Base-by-base conservation (phyloP, 2,329 filamentous ascomycete species). In the Magnaporthiopsis incrustans region DNA sequence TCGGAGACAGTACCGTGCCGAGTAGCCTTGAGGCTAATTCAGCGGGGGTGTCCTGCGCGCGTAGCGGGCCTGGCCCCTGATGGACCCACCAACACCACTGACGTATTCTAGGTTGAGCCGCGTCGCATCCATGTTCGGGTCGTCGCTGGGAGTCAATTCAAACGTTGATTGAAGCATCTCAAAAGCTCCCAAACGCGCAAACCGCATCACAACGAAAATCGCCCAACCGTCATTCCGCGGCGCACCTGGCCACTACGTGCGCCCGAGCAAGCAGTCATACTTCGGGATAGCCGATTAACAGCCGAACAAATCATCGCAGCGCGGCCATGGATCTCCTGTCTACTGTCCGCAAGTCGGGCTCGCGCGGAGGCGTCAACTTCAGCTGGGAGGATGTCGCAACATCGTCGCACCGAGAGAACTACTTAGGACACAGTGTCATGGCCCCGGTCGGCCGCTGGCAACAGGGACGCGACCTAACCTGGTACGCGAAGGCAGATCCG, bases 401-500 rank as follows among this genome's bases (percentile, higher is more conserved):
- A 68, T 96, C 92, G 61, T 79, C 84, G 27, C 93, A 97, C 72
- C 92, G 95, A 75, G 93, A 99, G 76, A 97, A 88, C 71, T 89
- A 87, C 75, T 89, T 97, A 10, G 93, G 93, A 63, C 93, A 97
- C 78, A 95, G 90, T 65, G 78, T 97, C 65, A 97, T 94, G 81
- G 93, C 93, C 0, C 91, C 93, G 0, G 92, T 97, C 4, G 93
- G 93, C 10, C 89, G 93, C 68, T 97, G 93, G 93, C 91, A 95
- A 71, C 88, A 94, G 73, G 88, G 89, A 10, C 87, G 86, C 66
- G 84, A 87, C 64, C 77, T 89, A 11, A 81, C 78, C 65, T 89
- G 86, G 86, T 89, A 89, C 69, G 83, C 85, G 58, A 88, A 86
- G 70, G 74, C 77, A n/a, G 82, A 80, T 44, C 76, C 81, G 32